Evolutionary conservation across 768 basidiomycete genomes (phyloP), one percentile per base, ranked within the genome.

Genomic region (Sporobolomyces roseus): DNA sequence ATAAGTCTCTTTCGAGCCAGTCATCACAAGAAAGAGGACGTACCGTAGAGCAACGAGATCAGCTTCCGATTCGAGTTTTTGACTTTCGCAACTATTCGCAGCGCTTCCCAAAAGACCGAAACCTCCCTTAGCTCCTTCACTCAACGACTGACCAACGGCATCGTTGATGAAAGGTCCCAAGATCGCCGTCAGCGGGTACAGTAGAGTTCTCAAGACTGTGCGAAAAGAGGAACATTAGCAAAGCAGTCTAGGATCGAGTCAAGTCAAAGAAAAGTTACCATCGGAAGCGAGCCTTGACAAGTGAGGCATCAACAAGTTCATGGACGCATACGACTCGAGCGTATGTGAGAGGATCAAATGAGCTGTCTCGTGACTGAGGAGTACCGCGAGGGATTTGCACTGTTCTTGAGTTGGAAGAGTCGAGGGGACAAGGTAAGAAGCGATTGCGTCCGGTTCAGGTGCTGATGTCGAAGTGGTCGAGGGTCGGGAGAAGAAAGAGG

Each of bases 161-260:
- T 99, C 94, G 76, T 94, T 93, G 66, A 97, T 86, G 77, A 97
- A 96, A 1, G 94, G 94, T 0, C 94, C 93, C 63, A 97, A 75
- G 49, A 81, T 58, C 32, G 78, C 72, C 1, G 80, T 81, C 66
- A 75, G 17, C 21, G 74, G 74, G 62, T 72, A 76, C 9, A 73
- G 48, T 52, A 74, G 35, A n/a, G 74, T 73, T 8, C 75, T 68
- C 29, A 73, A 30, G 58, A 75, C 75, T 71, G 54, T 16, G 7
- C 1, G 33, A 12, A 30, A 59, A 19, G 33, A n/a, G 29, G 23
- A 53, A 41, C 86, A 13, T 38, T 13, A 51, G 35, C 30, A 48
- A 14, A 60, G 23, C 25, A 14, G 48, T 27, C 33, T 13, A 17
- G 4, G 45, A 25, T 16, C 29, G 36, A 29, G 23, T 35, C 17